Base-by-base conservation (phyloP, 441 rosid genomes). In the Rhodomyrtus psidioides region DNA sequence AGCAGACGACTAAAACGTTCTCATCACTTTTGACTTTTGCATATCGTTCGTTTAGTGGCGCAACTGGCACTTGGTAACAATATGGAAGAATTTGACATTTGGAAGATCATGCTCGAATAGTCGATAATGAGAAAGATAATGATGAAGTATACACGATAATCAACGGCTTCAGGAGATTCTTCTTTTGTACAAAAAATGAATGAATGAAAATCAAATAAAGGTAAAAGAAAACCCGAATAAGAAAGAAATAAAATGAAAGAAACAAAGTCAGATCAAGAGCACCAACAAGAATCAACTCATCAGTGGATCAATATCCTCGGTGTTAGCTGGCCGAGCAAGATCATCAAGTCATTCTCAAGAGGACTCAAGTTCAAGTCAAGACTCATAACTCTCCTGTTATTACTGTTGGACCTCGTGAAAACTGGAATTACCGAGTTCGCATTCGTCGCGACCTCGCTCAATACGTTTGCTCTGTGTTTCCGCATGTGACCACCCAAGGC, bases 351-450 rank as follows among this genome's bases (percentile, higher is more conserved):
- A 86, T 95, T 94, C 89, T 94, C 96, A 85, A 95, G 91, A 0
- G 96, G 98, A 44, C 96, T 94, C 92, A 92, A 89, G 88, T 95
- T 94, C 93, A 95, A 88, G 86, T 94, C 96, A 92, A 92, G 82
- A 79, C 91, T 85, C 82, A 90, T 70, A 17, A 89, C 87, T 88
- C 90, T 91, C 85, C 85, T 27, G 21, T 59, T 88, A 82, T n/a
- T 60, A 28, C 21, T 60, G 70, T 30, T 60, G 5, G 70, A 60
- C 10, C 21, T 60, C 39, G 26, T 90, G 83, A 93, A 82, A 83
- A 90, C 88, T 17, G 93, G 93, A 62, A 84, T 44, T 74, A 42
- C 82, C 28, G 89, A n/a, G 26, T 34, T 51, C 24, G 28, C 21
- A 44, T 75, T n/a, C 3, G 39, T 51, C 23, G 4, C 6, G 7